Conservation (phyloP, 768 basidiomycete species). For the Lactarius trivialis region DNA sequence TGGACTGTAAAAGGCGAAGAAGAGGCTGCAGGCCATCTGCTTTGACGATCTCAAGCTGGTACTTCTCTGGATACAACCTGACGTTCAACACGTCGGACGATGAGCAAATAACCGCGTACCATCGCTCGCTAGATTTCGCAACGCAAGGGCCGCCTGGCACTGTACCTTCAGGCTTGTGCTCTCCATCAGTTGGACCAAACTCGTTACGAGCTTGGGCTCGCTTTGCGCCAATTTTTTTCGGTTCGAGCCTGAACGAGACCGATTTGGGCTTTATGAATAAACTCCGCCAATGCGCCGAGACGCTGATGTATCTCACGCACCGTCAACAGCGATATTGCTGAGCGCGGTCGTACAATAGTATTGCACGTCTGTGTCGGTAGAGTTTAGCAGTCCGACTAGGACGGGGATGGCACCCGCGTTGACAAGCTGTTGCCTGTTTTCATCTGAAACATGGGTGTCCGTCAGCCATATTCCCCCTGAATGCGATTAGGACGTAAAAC, state of each 20-base stretch:
- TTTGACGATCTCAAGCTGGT: conserved; percentile 97
- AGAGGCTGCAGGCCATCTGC: conserved; percentile 88
- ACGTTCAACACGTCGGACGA: not conserved
- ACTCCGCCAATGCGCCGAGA: conserved; percentile 1
- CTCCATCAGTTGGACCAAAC: conserved; percentile 93
- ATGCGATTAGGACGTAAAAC: conserved; percentile 23
- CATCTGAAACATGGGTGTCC: conserved; percentile 49
- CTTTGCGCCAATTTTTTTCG: conserved; percentile 90
- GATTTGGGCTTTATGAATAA: not conserved
- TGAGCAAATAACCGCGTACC: conserved; percentile 42
- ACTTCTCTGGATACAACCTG: conserved; percentile 66
- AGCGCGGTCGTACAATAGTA: conserved; percentile 99
- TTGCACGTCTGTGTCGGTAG: conserved; percentile 98
- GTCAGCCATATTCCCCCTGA: not conserved
- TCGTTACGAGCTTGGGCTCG: conserved; percentile 91
- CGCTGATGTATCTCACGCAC: conserved; percentile 32
- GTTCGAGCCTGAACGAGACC: conserved; percentile 52
- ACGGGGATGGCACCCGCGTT: conserved; percentile 98
- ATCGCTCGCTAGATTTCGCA: conserved; percentile 95
- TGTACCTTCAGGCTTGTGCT: conserved; percentile 97
- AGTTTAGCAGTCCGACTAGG: conserved; percentile 87
- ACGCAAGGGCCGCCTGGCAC: conserved; percentile 93
- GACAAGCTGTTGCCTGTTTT: conserved; percentile 97
- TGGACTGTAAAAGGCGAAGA: conserved; percentile 89
- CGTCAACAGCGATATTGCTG: conserved; percentile 98